A percentile compares a stretch with the other conserved stretches of the same genome.
These are phyloP conservation scores for Tetrapisispora fleetii DNA, from an alignment of 805 yeast genomes.

Conservation along the genomic window DNA sequence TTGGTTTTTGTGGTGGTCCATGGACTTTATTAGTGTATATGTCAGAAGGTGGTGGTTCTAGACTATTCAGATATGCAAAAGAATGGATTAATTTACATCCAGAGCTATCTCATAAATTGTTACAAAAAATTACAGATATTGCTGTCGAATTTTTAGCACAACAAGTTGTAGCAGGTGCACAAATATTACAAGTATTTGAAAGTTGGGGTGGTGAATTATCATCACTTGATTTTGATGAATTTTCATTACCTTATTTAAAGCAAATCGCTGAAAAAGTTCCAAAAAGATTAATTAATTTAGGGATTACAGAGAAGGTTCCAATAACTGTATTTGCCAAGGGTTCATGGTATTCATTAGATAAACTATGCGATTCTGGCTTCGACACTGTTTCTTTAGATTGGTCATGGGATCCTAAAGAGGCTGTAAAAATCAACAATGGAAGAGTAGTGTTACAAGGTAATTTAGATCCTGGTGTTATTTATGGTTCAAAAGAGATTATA, in stretches of 20 bases:
- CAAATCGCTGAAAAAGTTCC: slow-evolving; percentile 68
- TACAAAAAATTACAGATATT: slow-evolving; percentile 74
- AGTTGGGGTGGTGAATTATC: slow-evolving; percentile 98
- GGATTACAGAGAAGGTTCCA: slow-evolving; percentile 64
- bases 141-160: slow-evolving; percentile 88
- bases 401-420: slow-evolving; percentile 77
- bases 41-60: slow-evolving; percentile 96
- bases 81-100: slow-evolving; percentile 85
- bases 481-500: slow-evolving; percentile 79
- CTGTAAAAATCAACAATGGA: slow-evolving; percentile 61
- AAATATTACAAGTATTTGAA: slow-evolving; percentile 93
- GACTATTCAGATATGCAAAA: slow-evolving; percentile 81
- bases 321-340: slow-evolving; percentile 89
- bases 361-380: slow-evolving; percentile 70
- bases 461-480: slow-evolving; percentile 89
- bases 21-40: slow-evolving; percentile 95
- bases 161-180: slow-evolving; percentile 97
- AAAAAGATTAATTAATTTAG: slow-evolving; percentile 57
- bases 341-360: slow-evolving; percentile 93
- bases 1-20: slow-evolving; percentile 96
- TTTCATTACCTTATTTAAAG: slow-evolving; percentile 77
- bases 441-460: slow-evolving; percentile 89
- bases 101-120: slow-evolving; percentile 54
- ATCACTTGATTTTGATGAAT: slow-evolving; percentile 78
- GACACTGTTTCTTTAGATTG: slow-evolving; percentile 90